A percentile compares a stretch with the other conserved stretches of the same genome.
phyloP scores from a whole-genome alignment of 2,329 filamentous ascomycete genomes.

The Macroventuria anomochaeta region DNA sequence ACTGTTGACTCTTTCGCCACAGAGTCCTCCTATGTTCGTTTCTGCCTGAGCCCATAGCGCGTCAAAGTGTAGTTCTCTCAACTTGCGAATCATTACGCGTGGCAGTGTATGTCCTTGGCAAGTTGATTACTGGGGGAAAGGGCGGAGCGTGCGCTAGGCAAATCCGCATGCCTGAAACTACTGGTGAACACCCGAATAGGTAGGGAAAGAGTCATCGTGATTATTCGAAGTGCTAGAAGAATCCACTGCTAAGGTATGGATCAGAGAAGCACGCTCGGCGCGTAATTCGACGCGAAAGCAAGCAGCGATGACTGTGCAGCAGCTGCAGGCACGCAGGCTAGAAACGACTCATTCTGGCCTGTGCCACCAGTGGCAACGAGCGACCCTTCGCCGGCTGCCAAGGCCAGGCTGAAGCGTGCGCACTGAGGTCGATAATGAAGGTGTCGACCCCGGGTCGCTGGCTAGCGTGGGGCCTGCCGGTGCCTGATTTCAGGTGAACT shows the following conservation, averaged over 20 bases:
- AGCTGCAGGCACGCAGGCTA: slow-evolving; percentile 7
- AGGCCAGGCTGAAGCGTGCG: slow-evolving; percentile 8
- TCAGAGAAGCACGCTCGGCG: neutral
- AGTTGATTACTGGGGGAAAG: slow-evolving; percentile 12
- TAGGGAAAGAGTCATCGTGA: slow-evolving; percentile 5
- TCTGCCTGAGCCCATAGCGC: slow-evolving; percentile 11
- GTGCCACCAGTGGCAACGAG: slow-evolving; percentile 1
- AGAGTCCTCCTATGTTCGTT: neutral
- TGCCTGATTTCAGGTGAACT: slow-evolving; percentile 13
- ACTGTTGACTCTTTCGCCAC: too few relatives aligned
- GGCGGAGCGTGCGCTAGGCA: slow-evolving; percentile 8
- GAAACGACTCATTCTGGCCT: slow-evolving; percentile 2
- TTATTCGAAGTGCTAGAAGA: neutral
- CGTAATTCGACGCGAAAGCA: neutral
- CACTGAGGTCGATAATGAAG: slow-evolving; percentile 9
- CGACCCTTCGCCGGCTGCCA: neutral
- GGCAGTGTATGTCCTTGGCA: slow-evolving; percentile 10
- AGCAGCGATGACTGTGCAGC: slow-evolving; percentile 4
- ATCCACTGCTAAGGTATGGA: slow-evolving; percentile 1
- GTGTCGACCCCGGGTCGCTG: slow-evolving; percentile 7
- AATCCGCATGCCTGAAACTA: neutral
- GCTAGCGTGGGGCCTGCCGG: slow-evolving; percentile 11
- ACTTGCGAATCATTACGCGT: slow-evolving; percentile 6
- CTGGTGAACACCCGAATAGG: neutral
- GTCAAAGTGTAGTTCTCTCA: neutral